Percentiles rank a stretch among this genome's conserved stretches.
Conservation (phyloP, 2,329 filamentous ascomycete species). For the Cladosporium sp. region DNA sequence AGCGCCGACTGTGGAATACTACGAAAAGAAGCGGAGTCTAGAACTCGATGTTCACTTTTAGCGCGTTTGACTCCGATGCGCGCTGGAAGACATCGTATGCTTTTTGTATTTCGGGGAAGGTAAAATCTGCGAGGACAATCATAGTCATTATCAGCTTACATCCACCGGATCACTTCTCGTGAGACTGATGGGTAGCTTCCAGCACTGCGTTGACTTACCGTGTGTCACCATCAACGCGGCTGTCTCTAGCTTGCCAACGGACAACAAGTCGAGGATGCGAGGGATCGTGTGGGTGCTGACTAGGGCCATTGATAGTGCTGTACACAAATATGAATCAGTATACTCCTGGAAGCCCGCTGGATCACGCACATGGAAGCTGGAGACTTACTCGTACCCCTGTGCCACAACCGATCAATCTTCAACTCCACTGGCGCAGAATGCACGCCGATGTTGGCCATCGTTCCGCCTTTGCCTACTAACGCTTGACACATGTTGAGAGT, state of each 20-base stretch:
- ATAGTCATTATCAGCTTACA: neutral
- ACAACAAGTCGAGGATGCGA: conserved; percentile 27
- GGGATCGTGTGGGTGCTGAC: conserved; percentile 32
- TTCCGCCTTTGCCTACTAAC: conserved; percentile 54
- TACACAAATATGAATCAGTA: neutral
- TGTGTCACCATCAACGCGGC: conserved; percentile 29
- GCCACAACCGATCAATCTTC: conserved; percentile 57
- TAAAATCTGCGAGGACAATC: conserved; percentile 25
- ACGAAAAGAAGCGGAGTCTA: neutral
- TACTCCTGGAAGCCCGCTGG: neutral
- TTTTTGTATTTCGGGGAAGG: conserved; percentile 29
- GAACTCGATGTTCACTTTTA: conserved; percentile 32
- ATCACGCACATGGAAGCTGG: neutral
- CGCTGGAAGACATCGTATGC: conserved; percentile 31
- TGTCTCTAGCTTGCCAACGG: conserved; percentile 28
- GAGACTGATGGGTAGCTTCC: neutral
- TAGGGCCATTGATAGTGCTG: conserved; percentile 28
- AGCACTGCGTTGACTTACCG: conserved; percentile 7
- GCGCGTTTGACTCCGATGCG: conserved; percentile 29
- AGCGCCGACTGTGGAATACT: too few relatives aligned
- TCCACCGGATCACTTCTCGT: neutral
- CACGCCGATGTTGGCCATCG: conserved; percentile 60
- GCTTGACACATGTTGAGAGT: conserved; percentile 57
- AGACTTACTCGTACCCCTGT: conserved; percentile 50
- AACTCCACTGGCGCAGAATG: conserved; percentile 56